phyloP scores from a whole-genome alignment of 305 asterid genomes.

The Fraxinus albicans region DNA sequence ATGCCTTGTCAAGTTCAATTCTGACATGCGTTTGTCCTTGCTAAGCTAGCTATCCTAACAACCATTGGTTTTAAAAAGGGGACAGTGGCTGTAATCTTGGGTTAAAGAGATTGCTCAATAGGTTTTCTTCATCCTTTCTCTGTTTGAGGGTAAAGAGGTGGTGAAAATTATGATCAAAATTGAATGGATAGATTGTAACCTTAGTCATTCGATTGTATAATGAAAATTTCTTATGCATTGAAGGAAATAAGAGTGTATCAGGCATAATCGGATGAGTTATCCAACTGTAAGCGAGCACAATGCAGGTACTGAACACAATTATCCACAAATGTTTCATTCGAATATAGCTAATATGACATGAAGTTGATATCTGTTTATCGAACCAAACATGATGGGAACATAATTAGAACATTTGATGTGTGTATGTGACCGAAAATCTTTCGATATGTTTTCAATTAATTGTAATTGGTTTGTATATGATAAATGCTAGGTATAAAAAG shows the following conservation, averaged over 20 bases:
- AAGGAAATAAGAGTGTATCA: not conserved
- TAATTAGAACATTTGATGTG: not conserved
- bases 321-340: not conserved
- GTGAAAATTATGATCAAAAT: not conserved
- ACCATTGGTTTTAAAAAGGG: not conserved
- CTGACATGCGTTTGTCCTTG: not conserved
- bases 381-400: not conserved
- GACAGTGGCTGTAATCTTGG: not conserved
- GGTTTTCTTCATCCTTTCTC: not conserved
- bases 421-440: not conserved
- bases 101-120: not conserved
- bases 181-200: not conserved
- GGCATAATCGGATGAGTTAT: not conserved
- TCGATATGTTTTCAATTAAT: not conserved
- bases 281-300: not conserved
- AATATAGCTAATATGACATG: not conserved
- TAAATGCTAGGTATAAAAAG: not conserved
- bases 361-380: not conserved
- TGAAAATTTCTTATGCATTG: not conserved
- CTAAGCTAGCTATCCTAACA: not conserved
- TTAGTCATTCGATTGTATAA: not conserved
- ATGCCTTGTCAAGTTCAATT: not conserved
- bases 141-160: too few relatives aligned
- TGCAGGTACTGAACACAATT: not conserved
- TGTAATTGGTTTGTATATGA: not conserved